These are phyloP conservation scores for Solanum commersonii DNA, from an alignment of 257 asterid species.

Conservation along the genomic window DNA sequence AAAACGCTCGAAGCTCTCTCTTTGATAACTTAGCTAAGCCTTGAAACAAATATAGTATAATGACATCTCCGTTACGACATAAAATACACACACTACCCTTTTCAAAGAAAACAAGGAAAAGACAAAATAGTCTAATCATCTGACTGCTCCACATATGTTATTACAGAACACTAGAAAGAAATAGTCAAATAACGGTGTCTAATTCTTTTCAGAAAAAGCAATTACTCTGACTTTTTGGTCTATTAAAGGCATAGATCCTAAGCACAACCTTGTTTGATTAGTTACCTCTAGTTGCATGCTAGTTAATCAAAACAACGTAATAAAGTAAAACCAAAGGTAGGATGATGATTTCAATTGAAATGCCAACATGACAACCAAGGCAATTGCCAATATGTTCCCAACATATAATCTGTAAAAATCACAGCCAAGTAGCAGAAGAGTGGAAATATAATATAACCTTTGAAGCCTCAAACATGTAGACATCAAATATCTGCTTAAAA, in stretches of 20 bases:
- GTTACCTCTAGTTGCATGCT: background rate
- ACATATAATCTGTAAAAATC: background rate
- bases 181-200: background rate
- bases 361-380: background rate
- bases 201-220: background rate
- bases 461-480: slow-evolving; percentile 84
- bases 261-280: background rate
- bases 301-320: background rate
- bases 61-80: background rate
- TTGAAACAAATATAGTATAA: background rate
- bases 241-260: background rate
- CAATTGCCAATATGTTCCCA: background rate
- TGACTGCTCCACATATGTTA: background rate
- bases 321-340: background rate
- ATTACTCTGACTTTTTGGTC: background rate
- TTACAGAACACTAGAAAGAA: background rate
- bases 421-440: background rate
- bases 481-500: slow-evolving; percentile 90
- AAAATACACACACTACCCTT: background rate
- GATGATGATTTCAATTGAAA: background rate
- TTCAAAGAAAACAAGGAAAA: background rate
- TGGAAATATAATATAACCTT: slow-evolving; percentile 50
- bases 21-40: background rate
- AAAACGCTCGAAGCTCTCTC: background rate
- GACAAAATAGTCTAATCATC: background rate